Evolutionary conservation across 176 grass and related monocot species (phyloP).

Genomic region (Leersia perrieri): DNA sequence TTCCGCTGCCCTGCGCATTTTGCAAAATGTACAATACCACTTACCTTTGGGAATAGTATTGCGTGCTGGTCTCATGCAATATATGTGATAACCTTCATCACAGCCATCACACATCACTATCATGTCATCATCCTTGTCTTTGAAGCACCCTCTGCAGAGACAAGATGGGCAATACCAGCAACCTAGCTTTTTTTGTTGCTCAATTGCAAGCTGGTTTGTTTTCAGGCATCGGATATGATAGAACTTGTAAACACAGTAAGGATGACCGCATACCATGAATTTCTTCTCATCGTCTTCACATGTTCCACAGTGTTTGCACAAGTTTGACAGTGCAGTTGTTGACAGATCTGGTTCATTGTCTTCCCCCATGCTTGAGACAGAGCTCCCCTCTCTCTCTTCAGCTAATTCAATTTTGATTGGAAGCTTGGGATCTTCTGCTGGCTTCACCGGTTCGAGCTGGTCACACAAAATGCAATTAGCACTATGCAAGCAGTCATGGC

Average conservation of each 20-base stretch:
- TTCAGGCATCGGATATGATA: slow-evolving; percentile 90
- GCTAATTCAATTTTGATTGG: slow-evolving; percentile 19
- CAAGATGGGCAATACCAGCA: slow-evolving; percentile 99
- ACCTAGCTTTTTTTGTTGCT: slow-evolving; percentile 52
- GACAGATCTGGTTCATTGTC: slow-evolving; percentile 51
- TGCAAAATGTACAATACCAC: slow-evolving; percentile 77
- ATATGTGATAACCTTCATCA: slow-evolving; percentile 82
- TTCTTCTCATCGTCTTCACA: slow-evolving; percentile 80
- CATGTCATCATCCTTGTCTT: slow-evolving; percentile 68
- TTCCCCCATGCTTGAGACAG: slow-evolving; percentile 48
- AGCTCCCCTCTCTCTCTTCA: slow-evolving; percentile 47
- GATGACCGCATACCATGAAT: slow-evolving; percentile 80
- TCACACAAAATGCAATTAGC: slow-evolving; percentile 60
- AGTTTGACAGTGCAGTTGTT: slow-evolving; percentile 47
- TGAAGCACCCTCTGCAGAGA: slow-evolving; percentile 73
- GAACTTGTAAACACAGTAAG: slow-evolving; percentile 69
- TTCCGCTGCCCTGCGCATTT: slow-evolving; percentile 39
- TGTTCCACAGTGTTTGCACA: slow-evolving; percentile 83
- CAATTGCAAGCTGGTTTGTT: slow-evolving; percentile 66
- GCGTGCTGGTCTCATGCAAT: slow-evolving; percentile 71
- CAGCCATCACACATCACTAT: slow-evolving; percentile 84
- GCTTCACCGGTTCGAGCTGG: slow-evolving; percentile 41
- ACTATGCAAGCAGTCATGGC: slow-evolving; percentile 49
- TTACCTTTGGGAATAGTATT: slow-evolving; percentile 58
- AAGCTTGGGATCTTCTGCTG: slow-evolving; percentile 34